A percentile compares a stretch with the other conserved stretches of the same genome.
Conservation (phyloP, 768 basidiomycete genomes). For the Trametes punicea region DNA sequence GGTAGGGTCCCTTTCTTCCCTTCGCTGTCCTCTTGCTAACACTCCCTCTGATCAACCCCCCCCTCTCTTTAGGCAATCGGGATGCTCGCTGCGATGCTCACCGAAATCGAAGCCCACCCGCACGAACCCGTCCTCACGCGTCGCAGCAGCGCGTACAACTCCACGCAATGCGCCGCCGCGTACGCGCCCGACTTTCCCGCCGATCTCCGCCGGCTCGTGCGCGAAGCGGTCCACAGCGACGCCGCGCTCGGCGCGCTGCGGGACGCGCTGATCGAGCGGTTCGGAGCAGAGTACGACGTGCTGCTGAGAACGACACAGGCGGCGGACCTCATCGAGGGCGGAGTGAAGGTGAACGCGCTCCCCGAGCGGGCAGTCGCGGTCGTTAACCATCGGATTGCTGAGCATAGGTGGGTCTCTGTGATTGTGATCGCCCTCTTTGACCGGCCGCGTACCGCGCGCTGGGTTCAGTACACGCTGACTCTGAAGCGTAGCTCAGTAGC, state of each 20-base stretch:
- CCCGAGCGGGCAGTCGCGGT: slow-evolving; percentile 71
- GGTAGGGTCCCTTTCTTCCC: slow-evolving; percentile 32
- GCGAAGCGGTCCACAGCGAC: slow-evolving; percentile 46
- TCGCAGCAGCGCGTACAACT: slow-evolving; percentile 50
- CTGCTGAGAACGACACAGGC: slow-evolving; percentile 75
- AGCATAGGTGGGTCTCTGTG: slow-evolving; percentile 17
- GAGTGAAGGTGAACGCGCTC: slow-evolving; percentile 58
- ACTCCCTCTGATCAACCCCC: not conserved
- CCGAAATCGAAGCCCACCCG: slow-evolving; percentile 66
- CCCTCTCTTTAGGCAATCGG: slow-evolving; percentile 29
- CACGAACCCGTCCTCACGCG: slow-evolving; percentile 48
- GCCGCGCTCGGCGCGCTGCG: slow-evolving; percentile 43
- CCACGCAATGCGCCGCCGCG: slow-evolving; percentile 56
- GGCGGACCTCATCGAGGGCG: slow-evolving; percentile 52
- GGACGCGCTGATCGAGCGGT: slow-evolving; percentile 37
- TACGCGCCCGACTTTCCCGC: slow-evolving; percentile 55
- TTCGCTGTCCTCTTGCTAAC: not conserved
- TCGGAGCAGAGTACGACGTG: slow-evolving; percentile 29
- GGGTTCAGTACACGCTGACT: slow-evolving; percentile 22
- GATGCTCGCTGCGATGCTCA: slow-evolving; percentile 68
- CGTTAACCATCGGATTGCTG: slow-evolving; percentile 68
- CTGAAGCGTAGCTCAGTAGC: slow-evolving; percentile 33
- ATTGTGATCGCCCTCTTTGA: no score
- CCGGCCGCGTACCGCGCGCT: not conserved
- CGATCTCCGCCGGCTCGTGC: slow-evolving; percentile 45